Evolutionary conservation across 1,284 basidiomycete species (phyloP), one percentile per base, ranked within the genome.

Genomic region (Sporisorium sorghi): DNA sequence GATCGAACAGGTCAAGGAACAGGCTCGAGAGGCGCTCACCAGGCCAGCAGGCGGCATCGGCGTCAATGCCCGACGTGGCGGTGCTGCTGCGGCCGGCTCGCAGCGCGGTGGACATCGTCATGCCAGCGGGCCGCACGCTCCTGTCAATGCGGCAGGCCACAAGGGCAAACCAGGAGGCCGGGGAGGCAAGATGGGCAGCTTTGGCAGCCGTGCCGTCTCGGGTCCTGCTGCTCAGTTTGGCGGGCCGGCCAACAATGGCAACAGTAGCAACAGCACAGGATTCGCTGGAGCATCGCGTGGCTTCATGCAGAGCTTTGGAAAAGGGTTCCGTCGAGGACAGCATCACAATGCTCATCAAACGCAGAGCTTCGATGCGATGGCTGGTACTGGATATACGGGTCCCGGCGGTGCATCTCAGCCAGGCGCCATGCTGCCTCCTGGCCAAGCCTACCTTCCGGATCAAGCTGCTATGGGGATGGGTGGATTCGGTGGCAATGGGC

Each of bases 231-330:
- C 52, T 39, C 65, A 68, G 9, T 62, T 68, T 37, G 54, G 59
- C 21, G 70, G 48, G 17, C 52, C 70, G 15, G 50, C 37, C 12
- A 46, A 49, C 39, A 58, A 43, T 44, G 39, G 5, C 49, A 47
- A 48, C 50, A 44, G 2, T 39, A 47, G 33, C 47, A 47, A 21
- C 51, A 52, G 32, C 15, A n/a, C 50, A 15, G 71, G 65, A 17
- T 68, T 73, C 35, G 52, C 65, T 15, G 65, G 61, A 17, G 55
- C 56, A 21, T 58, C 70, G 26, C 54, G 63, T n/a, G 64, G 59
- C 8, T 73, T 73, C 49, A 68, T 73, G 65, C 71, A 73, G 46
- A 73, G 58, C 57, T 64, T 73, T 35, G 71, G 65, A 23, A 68
- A 65, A 19, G 70, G 70, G 7, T 67, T 73, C 64, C 65, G 71